Percentiles rank a stretch among this genome's conserved stretches.
Conservation (phyloP, 305 asterid genomes). For the Solanum hybrid region DNA sequence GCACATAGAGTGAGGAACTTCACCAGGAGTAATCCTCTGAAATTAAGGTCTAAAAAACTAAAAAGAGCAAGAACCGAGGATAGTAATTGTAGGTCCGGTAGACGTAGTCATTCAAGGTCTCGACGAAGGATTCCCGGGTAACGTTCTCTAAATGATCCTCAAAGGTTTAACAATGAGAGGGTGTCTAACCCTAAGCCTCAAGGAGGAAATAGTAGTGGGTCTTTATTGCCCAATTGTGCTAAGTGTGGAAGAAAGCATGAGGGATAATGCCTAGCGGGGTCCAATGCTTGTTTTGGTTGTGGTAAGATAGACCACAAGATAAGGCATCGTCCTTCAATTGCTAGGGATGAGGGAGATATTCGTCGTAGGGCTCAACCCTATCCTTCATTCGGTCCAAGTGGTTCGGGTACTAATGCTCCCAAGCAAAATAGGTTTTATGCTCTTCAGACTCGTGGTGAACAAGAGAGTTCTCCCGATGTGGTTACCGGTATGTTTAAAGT, state of each 20-base stretch:
- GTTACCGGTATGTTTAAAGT: background rate
- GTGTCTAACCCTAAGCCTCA: background rate
- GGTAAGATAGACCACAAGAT: background rate
- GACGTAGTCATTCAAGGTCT: background rate
- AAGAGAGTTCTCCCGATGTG: background rate
- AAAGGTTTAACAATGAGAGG: background rate
- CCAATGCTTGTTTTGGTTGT: background rate
- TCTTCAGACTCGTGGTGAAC: background rate
- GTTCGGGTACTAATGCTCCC: background rate
- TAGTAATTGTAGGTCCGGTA: background rate
- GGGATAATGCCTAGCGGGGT: background rate
- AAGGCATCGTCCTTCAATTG: background rate
- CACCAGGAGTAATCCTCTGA: background rate
- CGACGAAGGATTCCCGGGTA: background rate
- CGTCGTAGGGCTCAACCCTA: background rate
- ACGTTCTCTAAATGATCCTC: background rate
- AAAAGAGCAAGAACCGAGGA: background rate
- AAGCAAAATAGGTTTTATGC: background rate
- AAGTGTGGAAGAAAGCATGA: background rate
- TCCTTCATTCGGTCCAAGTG: background rate
- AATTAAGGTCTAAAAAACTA: background rate
- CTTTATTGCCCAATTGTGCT: background rate
- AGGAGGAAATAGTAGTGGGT: background rate
- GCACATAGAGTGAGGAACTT: background rate
- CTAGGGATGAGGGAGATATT: background rate